phyloP scores from a whole-genome alignment of 139 green algal genomes.

The Picochlorum sp. region DNA sequence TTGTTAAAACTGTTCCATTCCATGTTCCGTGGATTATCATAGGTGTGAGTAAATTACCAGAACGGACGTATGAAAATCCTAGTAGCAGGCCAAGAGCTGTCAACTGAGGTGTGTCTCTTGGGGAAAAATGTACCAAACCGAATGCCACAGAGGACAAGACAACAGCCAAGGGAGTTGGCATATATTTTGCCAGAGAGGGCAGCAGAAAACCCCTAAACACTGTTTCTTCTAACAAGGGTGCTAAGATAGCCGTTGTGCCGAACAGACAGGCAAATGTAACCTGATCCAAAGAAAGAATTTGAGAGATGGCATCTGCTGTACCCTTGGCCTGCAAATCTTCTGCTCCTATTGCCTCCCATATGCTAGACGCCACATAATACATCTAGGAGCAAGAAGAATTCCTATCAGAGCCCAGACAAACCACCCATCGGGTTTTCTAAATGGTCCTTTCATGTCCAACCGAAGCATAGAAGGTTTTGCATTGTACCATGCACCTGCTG shows the following conservation, averaged over 20 bases:
- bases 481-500: constrained; percentile 37
- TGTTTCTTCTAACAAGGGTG: constrained; percentile 75
- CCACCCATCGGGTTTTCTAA: constrained; percentile 58
- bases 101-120: constrained; percentile 70
- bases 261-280: constrained; percentile 52
- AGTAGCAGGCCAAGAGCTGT: constrained; percentile 64
- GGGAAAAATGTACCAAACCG: constrained; percentile 62
- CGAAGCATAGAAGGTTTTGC: not conserved
- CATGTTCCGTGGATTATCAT: constrained; percentile 84
- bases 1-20: constrained; percentile 65
- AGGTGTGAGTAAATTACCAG: constrained; percentile 75
- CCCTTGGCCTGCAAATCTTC: constrained; percentile 23
- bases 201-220: constrained; percentile 89
- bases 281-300: constrained; percentile 56
- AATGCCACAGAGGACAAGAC: constrained; percentile 53
- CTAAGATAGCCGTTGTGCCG: constrained; percentile 49
- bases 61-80: constrained; percentile 63
- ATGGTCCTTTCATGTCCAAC: constrained; percentile 41
- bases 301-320: constrained; percentile 66
- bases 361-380: constrained; percentile 39
- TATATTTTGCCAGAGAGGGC: constrained; percentile 58
- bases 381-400: constrained; percentile 42
- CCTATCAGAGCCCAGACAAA: constrained; percentile 63
- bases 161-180: constrained; percentile 44
- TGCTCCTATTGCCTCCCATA: constrained; percentile 12